Evolutionary conservation across 1,284 basidiomycete species (phyloP), one percentile per base, ranked within the genome.

Genomic region (Cystobasidium pallidum): DNA sequence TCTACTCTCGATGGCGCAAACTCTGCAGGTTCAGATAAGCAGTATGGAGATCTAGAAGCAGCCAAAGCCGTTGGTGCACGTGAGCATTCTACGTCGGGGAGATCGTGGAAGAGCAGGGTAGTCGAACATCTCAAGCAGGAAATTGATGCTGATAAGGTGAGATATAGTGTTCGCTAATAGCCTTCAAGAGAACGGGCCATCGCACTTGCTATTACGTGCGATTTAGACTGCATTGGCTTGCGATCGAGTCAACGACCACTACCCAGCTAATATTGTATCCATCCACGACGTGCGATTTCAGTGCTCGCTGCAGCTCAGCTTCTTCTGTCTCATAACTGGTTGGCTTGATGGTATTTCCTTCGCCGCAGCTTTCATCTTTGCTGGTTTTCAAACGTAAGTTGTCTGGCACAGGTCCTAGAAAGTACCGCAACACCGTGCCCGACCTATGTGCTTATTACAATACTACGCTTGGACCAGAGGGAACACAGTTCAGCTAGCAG

Each of bases 321-420:
- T 65, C 51, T 73, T 71, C 59, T 73, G 72, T 52, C 45, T 67
- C 28, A 47, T 68, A 3, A 67, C 72, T 21, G 72, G 72, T 39
- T 73, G 64, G 65, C 41, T 68, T 34, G 66, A 68, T 59, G 49
- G 67, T 19, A 41, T 73, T 39, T 45, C 58, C 55, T 73, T 73
- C 30, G 58, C 72, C 10, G 65, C 64, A 8, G 58, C 65, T 73
- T 92, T 87, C 79, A 86, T 93, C 26, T 93, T 91, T 91, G 90
- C 89, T 79, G 90, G 89, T 1, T 93, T 92, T 81, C 91, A 93
- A 81, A 92, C 82, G 76, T 75, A 61, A 64, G 76, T 67, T 24
- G 32, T 26, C 19, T 54, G 7, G 24, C 32, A 30, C 45, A 7
- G 10, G 10, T 19, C 30, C 36, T 7, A n/a, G 19, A 39, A n/a